Evolutionary conservation across 495 filamentous ascomycete species (phyloP).

Genomic region (Coniosporium apollinis): DNA sequence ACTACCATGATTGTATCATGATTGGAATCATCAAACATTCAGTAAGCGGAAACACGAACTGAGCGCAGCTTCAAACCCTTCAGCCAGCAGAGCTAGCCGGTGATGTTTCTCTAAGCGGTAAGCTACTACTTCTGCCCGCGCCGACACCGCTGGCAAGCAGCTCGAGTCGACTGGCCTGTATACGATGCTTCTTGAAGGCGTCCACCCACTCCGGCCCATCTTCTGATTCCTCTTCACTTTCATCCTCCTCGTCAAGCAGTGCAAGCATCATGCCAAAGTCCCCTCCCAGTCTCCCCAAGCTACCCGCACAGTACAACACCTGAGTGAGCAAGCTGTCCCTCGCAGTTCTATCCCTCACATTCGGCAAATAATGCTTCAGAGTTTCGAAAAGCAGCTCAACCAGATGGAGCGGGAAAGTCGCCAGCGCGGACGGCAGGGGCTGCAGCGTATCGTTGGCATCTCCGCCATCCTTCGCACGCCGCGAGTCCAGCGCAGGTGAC

Average conservation of each 20-base stretch:
- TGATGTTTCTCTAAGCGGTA: neutral
- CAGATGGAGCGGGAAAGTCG: conserved; percentile 77
- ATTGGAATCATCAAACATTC: too few species aligned
- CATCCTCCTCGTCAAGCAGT: conserved; percentile 32
- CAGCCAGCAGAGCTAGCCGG: too few species aligned
- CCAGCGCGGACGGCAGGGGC: conserved; percentile 55
- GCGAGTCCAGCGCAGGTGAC: conserved; percentile 21
- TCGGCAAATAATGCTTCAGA: conserved; percentile 63
- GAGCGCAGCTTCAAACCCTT: too few species aligned
- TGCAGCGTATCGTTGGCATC: conserved; percentile 39
- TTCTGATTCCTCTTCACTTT: conserved; percentile 13
- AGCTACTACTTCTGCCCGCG: conserved; percentile 4
- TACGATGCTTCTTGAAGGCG: conserved; percentile 75
- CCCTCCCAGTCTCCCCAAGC: conserved; percentile 75
- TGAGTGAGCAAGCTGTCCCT: conserved; percentile 83
- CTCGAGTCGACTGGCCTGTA: conserved; percentile 73
- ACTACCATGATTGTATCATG: too few species aligned
- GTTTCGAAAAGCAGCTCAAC: conserved; percentile 67
- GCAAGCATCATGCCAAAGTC: conserved; percentile 86
- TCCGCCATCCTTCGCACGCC: conserved; percentile 6
- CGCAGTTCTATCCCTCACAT: conserved; percentile 60
- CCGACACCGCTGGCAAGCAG: conserved; percentile 45
- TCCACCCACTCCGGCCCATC: conserved; percentile 66
- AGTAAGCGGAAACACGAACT: too few species aligned
- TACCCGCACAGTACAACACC: conserved; percentile 87